Evolutionary conservation across 1,284 basidiomycete genomes (phyloP).

Genomic region (Boletus hoseneyae): DNA sequence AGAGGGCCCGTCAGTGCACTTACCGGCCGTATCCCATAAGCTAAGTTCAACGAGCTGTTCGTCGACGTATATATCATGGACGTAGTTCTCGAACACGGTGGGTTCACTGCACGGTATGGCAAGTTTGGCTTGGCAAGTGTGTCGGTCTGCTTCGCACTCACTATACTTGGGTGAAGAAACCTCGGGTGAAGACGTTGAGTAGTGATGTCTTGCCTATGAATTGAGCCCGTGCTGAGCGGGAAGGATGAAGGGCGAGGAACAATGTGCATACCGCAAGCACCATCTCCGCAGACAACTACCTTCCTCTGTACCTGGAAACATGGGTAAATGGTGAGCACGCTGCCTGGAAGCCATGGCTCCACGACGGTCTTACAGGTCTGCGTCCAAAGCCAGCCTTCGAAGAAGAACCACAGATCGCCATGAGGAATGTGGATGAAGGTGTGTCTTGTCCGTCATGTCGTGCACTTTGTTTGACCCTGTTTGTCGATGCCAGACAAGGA

Average conservation of each 20-base stretch:
- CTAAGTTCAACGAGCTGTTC: constrained; percentile 85
- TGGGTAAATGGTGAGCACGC: constrained; percentile 18
- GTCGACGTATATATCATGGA: constrained; percentile 81
- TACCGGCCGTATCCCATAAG: constrained; percentile 96
- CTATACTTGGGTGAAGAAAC: constrained; percentile 88
- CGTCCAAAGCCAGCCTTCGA: constrained; percentile 49
- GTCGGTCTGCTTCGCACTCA: constrained; percentile 39
- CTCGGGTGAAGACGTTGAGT: constrained; percentile 80
- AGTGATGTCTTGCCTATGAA: constrained; percentile 72
- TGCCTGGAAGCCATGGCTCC: constrained; percentile 5
- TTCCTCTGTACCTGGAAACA: constrained; percentile 57
- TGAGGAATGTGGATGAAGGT: constrained; percentile 25
- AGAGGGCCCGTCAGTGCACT: constrained; percentile 25
- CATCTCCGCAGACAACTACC: constrained; percentile 87
- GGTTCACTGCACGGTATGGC: constrained; percentile 62
- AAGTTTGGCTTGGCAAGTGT: neutral
- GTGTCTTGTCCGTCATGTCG: constrained; percentile 1
- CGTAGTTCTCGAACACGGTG: constrained; percentile 92
- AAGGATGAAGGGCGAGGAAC: constrained; percentile 6
- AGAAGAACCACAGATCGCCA: constrained; percentile 54
- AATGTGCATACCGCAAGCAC: constrained; percentile 71
- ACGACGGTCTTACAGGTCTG: constrained; percentile 42
- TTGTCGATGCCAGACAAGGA: constrained; percentile 10
- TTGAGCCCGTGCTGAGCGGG: constrained; percentile 20
- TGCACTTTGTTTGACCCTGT: constrained; percentile 23